Evolutionary conservation across 148 eudicot genomes (phyloP).

Genomic region (Drosera capensis): DNA sequence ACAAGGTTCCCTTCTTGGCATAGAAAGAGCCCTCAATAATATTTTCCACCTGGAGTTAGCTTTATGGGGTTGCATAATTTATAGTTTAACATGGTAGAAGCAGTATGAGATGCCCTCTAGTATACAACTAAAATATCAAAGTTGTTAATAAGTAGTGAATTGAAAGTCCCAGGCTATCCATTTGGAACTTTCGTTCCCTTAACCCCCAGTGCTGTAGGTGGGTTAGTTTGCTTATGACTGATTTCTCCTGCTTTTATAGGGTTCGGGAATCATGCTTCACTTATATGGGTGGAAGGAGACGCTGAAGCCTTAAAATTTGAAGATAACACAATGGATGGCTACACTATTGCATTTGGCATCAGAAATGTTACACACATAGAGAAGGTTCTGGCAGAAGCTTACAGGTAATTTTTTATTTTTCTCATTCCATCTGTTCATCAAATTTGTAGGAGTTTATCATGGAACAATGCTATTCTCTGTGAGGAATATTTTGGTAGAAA

Average conservation of each 20-base stretch:
- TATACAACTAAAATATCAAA: no score
- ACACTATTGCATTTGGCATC: constrained; percentile 92
- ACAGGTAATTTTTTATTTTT: constrained; percentile 27
- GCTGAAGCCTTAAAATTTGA: constrained; percentile 76
- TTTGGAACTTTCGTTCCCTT: not conserved
- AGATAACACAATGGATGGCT: constrained; percentile 83
- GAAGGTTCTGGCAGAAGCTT: constrained; percentile 79
- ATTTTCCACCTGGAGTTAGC: no score
- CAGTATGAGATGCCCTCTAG: no score
- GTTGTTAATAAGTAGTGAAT: no score
- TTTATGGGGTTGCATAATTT: no score
- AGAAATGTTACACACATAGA: constrained; percentile 98
- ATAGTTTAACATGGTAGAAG: no score
- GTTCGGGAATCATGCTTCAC: constrained; percentile 38
- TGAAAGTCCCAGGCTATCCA: no score
- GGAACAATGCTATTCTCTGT: no score
- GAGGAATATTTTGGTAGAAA: not conserved
- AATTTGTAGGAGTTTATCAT: no score
- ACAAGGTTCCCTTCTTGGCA: no score
- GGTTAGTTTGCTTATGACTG: not conserved
- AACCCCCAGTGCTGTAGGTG: no score
- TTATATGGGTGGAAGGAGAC: constrained; percentile 93
- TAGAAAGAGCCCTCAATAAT: no score
- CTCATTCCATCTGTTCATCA: not conserved
- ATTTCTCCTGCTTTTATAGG: constrained; percentile 23